These are phyloP conservation scores for Quercus berberidifolia DNA, from an alignment of 306 rosid genomes.

Conservation along the genomic window DNA sequence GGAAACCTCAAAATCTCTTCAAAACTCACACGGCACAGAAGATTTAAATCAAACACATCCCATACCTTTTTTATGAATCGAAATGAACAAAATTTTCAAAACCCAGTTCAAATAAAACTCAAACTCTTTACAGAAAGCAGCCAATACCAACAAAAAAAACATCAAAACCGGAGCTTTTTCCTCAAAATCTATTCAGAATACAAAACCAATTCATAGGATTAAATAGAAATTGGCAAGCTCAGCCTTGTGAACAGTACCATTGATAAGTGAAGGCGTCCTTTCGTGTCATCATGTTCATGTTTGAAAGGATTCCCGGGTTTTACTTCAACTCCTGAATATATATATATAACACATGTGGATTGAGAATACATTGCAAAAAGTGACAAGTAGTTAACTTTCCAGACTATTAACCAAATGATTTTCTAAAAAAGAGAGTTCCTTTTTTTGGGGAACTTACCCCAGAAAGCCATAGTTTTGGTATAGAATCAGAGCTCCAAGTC, in stretches of 20 bases:
- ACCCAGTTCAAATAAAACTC: neutral
- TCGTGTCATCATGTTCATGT: constrained; percentile 40
- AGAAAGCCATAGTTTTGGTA: constrained; percentile 55
- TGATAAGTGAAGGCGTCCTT: constrained; percentile 86
- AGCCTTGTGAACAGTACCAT: constrained; percentile 39
- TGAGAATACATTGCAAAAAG: neutral
- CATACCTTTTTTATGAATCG: neutral
- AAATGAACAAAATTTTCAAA: neutral
- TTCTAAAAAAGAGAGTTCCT: no score
- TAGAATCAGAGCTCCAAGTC: neutral
- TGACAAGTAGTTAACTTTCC: no score
- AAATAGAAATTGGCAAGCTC: neutral
- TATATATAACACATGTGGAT: neutral
- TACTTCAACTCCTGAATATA: constrained; percentile 62
- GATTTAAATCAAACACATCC: neutral
- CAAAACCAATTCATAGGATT: neutral
- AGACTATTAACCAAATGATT: no score
- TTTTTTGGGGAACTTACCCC: constrained; percentile 46
- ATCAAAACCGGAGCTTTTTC: neutral
- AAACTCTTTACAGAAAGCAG: neutral
- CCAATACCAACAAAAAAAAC: neutral
- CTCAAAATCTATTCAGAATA: neutral
- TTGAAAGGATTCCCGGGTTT: constrained; percentile 80
- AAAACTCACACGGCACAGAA: neutral
- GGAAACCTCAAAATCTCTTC: neutral